Percentiles rank a stretch among this genome's conserved stretches.
Conservation (phyloP, 2,329 filamentous ascomycete species). For the Cladophialophora immunda region DNA sequence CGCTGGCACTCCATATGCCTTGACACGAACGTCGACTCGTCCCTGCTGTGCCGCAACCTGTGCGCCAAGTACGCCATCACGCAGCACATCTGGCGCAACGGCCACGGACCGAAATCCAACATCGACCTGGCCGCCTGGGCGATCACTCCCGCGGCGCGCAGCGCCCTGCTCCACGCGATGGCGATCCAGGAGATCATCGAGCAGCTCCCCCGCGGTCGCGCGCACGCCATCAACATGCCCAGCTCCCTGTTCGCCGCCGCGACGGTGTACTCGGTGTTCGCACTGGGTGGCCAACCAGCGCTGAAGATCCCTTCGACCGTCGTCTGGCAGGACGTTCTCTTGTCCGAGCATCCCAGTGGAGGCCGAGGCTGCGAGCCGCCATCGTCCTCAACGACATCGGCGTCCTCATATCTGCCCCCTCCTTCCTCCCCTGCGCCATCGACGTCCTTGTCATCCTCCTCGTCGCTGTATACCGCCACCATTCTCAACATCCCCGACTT, state of each 20-base stretch:
- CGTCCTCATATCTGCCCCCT: too few species aligned
- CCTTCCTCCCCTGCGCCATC: not conserved
- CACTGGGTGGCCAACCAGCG: constrained; percentile 49
- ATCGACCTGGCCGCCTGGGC: constrained; percentile 53
- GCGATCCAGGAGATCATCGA: constrained; percentile 59
- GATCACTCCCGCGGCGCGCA: constrained; percentile 50
- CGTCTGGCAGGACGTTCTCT: constrained; percentile 51
- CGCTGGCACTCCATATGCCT: constrained; percentile 58
- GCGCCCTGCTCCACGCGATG: constrained; percentile 54
- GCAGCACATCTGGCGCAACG: constrained; percentile 50
- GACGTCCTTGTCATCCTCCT: not conserved
- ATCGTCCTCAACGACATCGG: too few species aligned
- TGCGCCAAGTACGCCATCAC: constrained; percentile 51
- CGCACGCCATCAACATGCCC: constrained; percentile 57
- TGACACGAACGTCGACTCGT: constrained; percentile 53
- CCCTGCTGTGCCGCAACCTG: constrained; percentile 50
- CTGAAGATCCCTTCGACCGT: constrained; percentile 51
- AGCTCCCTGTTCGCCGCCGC: constrained; percentile 55
- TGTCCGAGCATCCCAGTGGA: not conserved
- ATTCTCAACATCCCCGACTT: not conserved
- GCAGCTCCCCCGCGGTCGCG: constrained; percentile 54
- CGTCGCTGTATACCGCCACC: not conserved
- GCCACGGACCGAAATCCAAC: constrained; percentile 36
- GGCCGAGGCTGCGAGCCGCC: too few species aligned
- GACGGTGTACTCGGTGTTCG: constrained; percentile 54